Percentiles rank a stretch among this genome's conserved stretches.
Conservation (phyloP, 805 yeast genomes). For the Candida verbasci region DNA sequence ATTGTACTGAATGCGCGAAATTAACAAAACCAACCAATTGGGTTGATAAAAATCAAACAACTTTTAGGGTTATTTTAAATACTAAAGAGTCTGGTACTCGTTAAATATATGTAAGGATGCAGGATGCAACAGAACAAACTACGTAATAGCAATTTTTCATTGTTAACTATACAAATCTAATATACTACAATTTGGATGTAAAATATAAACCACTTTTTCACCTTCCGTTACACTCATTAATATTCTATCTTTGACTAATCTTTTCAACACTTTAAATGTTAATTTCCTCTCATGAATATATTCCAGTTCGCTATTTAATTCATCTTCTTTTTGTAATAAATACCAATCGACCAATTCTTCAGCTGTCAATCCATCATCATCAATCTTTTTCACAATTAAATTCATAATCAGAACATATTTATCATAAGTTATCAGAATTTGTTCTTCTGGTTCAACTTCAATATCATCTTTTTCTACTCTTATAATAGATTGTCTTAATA, state of each 20-base stretch:
- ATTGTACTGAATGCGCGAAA: conserved; percentile 59
- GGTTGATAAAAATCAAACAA: conserved; percentile 11
- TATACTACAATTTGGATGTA: conserved; percentile 82
- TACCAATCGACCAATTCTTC: conserved; percentile 78
- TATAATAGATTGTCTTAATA: conserved; percentile 85
- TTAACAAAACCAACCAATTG: conserved; percentile 19
- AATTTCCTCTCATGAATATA: conserved; percentile 66
- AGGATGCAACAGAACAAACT: too few species aligned
- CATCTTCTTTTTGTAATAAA: conserved; percentile 66
- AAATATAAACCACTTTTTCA: conserved; percentile 33
- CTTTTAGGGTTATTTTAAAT: conserved; percentile 16
- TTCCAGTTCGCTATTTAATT: conserved; percentile 63
- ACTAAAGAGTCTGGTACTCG: conserved; percentile 74
- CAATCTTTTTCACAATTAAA: conserved; percentile 59
- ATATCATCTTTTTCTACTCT: conserved; percentile 93
- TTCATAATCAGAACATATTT: conserved; percentile 84
- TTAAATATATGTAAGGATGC: too few species aligned
- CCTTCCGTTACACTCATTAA: conserved; percentile 50
- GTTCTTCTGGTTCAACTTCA: conserved; percentile 61
- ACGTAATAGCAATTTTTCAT: too few species aligned
- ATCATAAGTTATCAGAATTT: conserved; percentile 68
- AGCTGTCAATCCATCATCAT: conserved; percentile 65
- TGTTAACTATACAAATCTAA: conserved; percentile 50
- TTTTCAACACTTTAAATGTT: conserved; percentile 74
- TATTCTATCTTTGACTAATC: conserved; percentile 80